Conservation (phyloP, 2,329 filamentous ascomycete genomes). For the Ascochyta rabiei region DNA sequence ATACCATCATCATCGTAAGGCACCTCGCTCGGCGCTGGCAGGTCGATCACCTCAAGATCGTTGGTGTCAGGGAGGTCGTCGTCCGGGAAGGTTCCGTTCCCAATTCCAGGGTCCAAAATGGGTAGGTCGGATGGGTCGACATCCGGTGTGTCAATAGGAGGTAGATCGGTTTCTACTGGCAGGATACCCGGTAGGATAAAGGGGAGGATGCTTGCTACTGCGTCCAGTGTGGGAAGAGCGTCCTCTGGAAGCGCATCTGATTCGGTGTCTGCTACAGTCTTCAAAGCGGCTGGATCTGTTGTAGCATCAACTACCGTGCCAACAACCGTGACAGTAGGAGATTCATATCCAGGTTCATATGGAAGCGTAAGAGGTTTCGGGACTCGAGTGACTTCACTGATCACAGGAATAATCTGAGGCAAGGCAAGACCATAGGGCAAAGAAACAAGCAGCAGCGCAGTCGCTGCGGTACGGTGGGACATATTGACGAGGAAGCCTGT, state of each 20-base stretch:
- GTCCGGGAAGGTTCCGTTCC: background rate
- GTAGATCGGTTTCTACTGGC: conserved; percentile 6
- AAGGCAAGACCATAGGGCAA: conserved; percentile 20
- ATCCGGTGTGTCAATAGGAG: background rate
- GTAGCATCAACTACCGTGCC: conserved; percentile 5
- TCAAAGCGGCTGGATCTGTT: background rate
- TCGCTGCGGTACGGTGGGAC: conserved; percentile 21
- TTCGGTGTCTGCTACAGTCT: conserved; percentile 1
- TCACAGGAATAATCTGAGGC: conserved; percentile 12
- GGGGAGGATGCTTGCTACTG: conserved; percentile 1
- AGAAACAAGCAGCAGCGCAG: conserved; percentile 24
- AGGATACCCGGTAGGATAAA: conserved; percentile 1
- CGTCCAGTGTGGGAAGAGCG: background rate
- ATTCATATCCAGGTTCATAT: background rate
- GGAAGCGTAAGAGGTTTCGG: conserved; percentile 8
- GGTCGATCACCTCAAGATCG: conserved; percentile 11
- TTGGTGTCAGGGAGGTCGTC: conserved; percentile 3
- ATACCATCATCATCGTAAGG: background rate
- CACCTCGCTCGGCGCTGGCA: conserved; percentile 5
- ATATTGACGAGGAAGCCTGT: conserved; percentile 21
- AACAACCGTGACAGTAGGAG: conserved; percentile 7
- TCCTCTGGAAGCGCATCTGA: background rate
- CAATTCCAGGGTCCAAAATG: background rate
- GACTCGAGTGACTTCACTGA: background rate
- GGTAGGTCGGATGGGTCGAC: background rate